Conservation (phyloP, 371 early-diverging fungal species). For the Mycotypha africana region DNA sequence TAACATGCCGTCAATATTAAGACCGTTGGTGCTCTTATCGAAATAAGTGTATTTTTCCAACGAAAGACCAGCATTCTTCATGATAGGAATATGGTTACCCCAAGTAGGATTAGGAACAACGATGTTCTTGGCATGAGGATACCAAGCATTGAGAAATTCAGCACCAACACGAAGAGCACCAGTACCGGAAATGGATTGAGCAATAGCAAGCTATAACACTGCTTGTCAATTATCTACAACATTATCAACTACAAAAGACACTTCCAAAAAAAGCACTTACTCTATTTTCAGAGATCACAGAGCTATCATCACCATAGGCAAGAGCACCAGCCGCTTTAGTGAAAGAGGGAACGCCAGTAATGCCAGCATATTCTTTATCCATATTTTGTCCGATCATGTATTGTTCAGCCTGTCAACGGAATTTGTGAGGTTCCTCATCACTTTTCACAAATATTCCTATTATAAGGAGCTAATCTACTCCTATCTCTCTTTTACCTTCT, state of each 20-base stretch:
- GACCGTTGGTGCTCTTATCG: slow-evolving; percentile 89
- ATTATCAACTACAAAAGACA: background rate
- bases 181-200: slow-evolving; percentile 96
- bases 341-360: slow-evolving; percentile 88
- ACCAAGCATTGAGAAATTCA: slow-evolving; percentile 83
- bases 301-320: slow-evolving; percentile 81
- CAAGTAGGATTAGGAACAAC: slow-evolving; percentile 95
- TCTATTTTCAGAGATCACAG: slow-evolving; percentile 66
- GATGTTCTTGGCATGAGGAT: slow-evolving; percentile 81
- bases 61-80: slow-evolving; percentile 87
- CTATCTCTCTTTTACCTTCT: slow-evolving; percentile 55
- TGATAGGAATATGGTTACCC: slow-evolving; percentile 97
- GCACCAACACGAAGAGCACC: slow-evolving; percentile 96
- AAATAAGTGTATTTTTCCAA: slow-evolving; percentile 91
- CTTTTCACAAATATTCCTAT: background rate
- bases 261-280: slow-evolving; percentile 36
- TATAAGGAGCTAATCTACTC: background rate
- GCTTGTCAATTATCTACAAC: background rate
- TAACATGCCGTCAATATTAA: slow-evolving; percentile 90
- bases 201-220: slow-evolving; percentile 63
- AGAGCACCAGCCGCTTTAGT: slow-evolving; percentile 78
- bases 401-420: slow-evolving; percentile 69
- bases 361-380: slow-evolving; percentile 97
- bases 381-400: slow-evolving; percentile 57
- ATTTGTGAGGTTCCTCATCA: background rate